phyloP scores from a whole-genome alignment of 495 filamentous ascomycete species.

The Parathielavia appendiculata region DNA sequence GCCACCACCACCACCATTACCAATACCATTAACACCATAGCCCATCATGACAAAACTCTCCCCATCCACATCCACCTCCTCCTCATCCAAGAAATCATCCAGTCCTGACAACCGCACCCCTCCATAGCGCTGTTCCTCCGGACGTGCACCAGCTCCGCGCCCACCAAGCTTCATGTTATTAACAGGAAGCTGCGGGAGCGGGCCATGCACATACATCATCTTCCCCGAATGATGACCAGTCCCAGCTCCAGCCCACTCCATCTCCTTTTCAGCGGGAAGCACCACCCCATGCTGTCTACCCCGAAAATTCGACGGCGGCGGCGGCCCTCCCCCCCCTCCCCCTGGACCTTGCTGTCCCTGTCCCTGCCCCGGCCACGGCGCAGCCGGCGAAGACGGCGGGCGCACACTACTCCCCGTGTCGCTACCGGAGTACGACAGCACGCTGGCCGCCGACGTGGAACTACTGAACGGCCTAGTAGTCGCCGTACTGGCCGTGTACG shows the following conservation, averaged over 20 bases:
- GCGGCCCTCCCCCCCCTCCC: neutral
- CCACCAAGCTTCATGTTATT: too few species aligned
- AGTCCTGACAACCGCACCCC: neutral
- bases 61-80: slow-evolving; percentile 2
- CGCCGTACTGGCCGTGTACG: slow-evolving; percentile 3
- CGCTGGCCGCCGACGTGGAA: slow-evolving; percentile 8
- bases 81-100: neutral
- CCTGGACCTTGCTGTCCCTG: neutral
- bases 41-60: neutral
- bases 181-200: neutral
- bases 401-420: neutral
- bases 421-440: neutral
- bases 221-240: neutral
- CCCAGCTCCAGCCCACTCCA: too few species aligned
- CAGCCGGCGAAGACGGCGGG: neutral
- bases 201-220: neutral
- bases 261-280: too few species aligned
- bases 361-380: too few species aligned
- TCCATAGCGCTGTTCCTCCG: too few species aligned
- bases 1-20: slow-evolving; percentile 9
- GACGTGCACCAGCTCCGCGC: too few species aligned
- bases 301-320: too few species aligned
- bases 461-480: slow-evolving; percentile 9
- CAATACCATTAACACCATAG: neutral
- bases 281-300: too few species aligned